Percentiles rank a stretch among this genome's conserved stretches.
Conservation (phyloP, 2,329 filamentous ascomycete genomes). For the Epicoccum nigrum region DNA sequence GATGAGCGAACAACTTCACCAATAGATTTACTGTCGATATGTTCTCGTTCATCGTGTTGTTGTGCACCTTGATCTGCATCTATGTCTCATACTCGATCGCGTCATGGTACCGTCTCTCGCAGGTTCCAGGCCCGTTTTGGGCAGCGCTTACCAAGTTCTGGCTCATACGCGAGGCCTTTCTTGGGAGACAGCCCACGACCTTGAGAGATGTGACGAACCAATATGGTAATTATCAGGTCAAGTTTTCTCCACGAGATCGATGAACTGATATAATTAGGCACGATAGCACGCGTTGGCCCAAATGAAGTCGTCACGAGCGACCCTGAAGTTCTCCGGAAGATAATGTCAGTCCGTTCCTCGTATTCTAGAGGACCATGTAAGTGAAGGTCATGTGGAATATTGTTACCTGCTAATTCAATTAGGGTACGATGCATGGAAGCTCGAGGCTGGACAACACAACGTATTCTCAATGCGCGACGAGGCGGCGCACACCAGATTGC, state of each 20-base stretch:
- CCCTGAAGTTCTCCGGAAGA: constrained; percentile 53
- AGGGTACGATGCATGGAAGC: constrained; percentile 50
- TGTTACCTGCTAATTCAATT: background rate
- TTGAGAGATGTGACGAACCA: constrained; percentile 8
- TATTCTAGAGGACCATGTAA: constrained; percentile 40
- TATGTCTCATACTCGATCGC: background rate
- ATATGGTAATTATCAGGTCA: constrained; percentile 12
- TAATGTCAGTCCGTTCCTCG: constrained; percentile 49
- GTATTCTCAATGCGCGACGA: constrained; percentile 58
- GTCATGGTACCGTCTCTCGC: constrained; percentile 22
- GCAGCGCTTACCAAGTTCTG: constrained; percentile 19
- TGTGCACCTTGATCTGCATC: background rate
- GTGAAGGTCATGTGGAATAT: constrained; percentile 6
- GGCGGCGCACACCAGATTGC: constrained; percentile 48
- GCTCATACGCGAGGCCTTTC: constrained; percentile 12
- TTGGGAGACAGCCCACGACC: constrained; percentile 12
- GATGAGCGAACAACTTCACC: background rate
- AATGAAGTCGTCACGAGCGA: constrained; percentile 56
- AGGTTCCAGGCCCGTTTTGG: constrained; percentile 24
- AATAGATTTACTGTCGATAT: background rate
- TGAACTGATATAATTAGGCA: background rate
- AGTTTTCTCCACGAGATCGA: too few relatives aligned
- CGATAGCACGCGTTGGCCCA: constrained; percentile 48
- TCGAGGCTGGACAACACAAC: constrained; percentile 59
- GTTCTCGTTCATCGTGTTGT: background rate